A percentile compares a stretch with the other conserved stretches of the same genome.
phyloP scores from a whole-genome alignment of 768 basidiomycete species.

The Tulasnella sp. region DNA sequence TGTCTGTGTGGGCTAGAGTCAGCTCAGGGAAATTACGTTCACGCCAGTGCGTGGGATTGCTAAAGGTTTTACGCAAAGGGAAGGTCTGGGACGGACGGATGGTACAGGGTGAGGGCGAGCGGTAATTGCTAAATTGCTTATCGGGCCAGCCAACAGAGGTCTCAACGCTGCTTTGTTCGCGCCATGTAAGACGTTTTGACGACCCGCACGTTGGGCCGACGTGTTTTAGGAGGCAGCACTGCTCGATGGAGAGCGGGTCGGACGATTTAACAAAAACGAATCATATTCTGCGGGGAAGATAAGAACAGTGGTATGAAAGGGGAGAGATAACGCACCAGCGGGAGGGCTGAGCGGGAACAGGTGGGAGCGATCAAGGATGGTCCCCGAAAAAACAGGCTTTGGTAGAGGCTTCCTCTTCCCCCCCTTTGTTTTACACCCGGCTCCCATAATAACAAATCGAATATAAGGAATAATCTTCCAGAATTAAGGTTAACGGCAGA shows the following conservation, averaged over 20 bases:
- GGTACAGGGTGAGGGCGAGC: not conserved
- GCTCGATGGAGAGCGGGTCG: slow-evolving; percentile 25
- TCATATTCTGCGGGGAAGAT: slow-evolving; percentile 15
- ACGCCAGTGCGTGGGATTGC: not conserved
- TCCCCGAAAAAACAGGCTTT: slow-evolving; percentile 13
- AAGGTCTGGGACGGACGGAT: not conserved
- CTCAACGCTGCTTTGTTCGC: not conserved
- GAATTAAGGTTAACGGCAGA: slow-evolving; percentile 7
- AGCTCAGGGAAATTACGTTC: slow-evolving; percentile 20
- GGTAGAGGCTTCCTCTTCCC: not conserved
- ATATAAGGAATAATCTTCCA: not conserved
- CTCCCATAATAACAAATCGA: not conserved
- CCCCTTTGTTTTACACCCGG: slow-evolving; percentile 5
- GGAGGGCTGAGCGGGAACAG: not conserved
- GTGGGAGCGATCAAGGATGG: not conserved
- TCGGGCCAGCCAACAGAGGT: slow-evolving; percentile 11
- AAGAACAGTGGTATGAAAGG: not conserved
- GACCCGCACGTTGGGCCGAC: slow-evolving; percentile 21
- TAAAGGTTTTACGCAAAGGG: slow-evolving; percentile 16
- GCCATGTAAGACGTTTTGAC: not conserved
- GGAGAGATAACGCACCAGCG: slow-evolving; percentile 9
- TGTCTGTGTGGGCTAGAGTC: not conserved
- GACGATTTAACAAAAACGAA: not conserved
- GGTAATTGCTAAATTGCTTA: slow-evolving; percentile 29
- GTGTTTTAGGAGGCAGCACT: not conserved